Conservation (phyloP, 768 basidiomycete genomes). For the Brasilioporus rufonigricans region DNA sequence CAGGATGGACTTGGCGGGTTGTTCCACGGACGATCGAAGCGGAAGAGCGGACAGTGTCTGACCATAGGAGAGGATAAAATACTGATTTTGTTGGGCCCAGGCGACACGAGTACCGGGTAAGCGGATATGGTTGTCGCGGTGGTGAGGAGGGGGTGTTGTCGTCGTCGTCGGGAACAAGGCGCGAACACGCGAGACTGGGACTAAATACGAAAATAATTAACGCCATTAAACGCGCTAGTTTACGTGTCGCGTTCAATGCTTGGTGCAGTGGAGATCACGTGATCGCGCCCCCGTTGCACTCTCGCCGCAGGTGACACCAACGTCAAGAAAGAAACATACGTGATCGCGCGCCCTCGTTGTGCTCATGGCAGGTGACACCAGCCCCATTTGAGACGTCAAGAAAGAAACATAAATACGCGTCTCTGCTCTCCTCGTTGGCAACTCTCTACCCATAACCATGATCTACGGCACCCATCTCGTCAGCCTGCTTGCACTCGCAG, state of each 20-base stretch:
- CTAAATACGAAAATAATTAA: conserved; percentile 30
- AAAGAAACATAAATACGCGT: too few species aligned
- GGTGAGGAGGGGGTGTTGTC: conserved; percentile 34
- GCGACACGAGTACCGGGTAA: conserved; percentile 41
- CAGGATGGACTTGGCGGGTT: conserved; percentile 66
- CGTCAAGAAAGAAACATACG: too few species aligned
- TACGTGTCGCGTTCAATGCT: conserved; percentile 42
- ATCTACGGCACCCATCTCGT: too few species aligned
- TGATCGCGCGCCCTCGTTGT: too few species aligned
- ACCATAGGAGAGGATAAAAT: conserved; percentile 39
- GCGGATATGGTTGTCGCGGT: conserved; percentile 52
- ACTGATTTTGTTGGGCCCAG: conserved; percentile 53
- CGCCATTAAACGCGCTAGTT: conserved; percentile 38
- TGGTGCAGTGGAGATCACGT: conserved; percentile 18
- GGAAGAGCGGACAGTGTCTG: conserved; percentile 25
- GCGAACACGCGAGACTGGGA: conserved; percentile 1
- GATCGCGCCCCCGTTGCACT: conserved; percentile 4
- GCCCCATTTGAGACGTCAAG: too few species aligned
- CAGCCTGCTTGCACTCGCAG: too few species aligned
- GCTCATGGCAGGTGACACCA: too few species aligned
- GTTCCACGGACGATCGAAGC: conserved; percentile 38
- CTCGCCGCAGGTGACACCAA: too few species aligned
- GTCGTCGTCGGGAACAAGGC: conserved; percentile 17
- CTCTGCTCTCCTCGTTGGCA: too few species aligned
- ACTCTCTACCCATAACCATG: too few species aligned